Conservation (phyloP, 225 moss, liverwort and hornwort species). For the Sphagnum tenellum region DNA sequence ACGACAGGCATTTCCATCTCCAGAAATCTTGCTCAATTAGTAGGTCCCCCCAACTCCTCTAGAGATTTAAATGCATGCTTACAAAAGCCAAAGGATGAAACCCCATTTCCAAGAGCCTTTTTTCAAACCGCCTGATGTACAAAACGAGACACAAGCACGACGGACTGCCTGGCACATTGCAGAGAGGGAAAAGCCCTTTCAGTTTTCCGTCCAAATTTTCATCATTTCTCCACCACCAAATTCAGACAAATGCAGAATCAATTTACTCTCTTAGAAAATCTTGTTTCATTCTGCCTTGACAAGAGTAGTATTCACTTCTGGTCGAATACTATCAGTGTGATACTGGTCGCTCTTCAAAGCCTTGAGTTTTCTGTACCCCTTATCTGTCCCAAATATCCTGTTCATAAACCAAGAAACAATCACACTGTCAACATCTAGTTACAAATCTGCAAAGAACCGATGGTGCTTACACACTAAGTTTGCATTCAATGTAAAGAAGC, state of each 20-base stretch:
- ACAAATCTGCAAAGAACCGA: neutral
- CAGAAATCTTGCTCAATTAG: too few relatives aligned
- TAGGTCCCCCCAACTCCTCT: too few relatives aligned
- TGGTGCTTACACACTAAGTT: too few relatives aligned
- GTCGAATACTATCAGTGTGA: neutral
- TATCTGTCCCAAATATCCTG: conserved; percentile 69
- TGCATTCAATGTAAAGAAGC: too few relatives aligned
- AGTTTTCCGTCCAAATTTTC: too few relatives aligned
- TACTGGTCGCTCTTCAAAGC: conserved; percentile 22
- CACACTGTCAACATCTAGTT: neutral
- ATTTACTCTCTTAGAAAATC: neutral
- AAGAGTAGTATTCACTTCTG: neutral
- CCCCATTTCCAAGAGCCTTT: neutral
- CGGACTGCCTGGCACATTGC: neutral
- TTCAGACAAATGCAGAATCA: neutral
- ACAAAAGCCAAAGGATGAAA: neutral
- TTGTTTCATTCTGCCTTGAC: neutral
- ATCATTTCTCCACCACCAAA: too few relatives aligned
- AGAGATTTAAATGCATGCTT: too few relatives aligned
- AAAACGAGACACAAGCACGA: neutral
- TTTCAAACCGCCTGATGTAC: neutral
- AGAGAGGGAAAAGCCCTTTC: neutral
- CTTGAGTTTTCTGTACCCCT: conserved; percentile 58
- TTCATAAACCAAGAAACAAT: neutral
- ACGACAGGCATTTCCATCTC: neutral